phyloP scores from a whole-genome alignment of 2,329 filamentous ascomycete species.

The Cadophora gregata region DNA sequence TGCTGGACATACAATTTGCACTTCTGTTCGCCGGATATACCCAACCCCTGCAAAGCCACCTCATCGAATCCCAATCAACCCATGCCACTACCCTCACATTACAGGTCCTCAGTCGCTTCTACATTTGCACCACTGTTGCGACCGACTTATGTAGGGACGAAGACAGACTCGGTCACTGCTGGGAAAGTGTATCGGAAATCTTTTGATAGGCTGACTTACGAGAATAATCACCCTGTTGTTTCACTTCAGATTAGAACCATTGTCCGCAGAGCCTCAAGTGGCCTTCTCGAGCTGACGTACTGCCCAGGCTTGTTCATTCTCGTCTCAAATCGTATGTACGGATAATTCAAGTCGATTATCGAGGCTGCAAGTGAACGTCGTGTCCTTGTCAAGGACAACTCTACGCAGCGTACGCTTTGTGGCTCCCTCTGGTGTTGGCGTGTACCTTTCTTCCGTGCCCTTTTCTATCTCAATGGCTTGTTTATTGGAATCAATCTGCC shows the following conservation, averaged over 20 bases:
- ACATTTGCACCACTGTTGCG: background rate
- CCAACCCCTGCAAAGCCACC: background rate
- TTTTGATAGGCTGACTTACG: slow-evolving; percentile 10
- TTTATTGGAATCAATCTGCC: background rate
- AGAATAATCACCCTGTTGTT: background rate
- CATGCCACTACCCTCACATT: background rate
- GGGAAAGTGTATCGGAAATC: no score
- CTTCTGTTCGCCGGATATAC: background rate
- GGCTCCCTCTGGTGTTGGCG: no score
- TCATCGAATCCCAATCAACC: background rate
- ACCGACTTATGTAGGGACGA: background rate
- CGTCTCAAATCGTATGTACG: background rate
- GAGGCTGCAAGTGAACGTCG: no score
- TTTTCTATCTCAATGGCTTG: background rate
- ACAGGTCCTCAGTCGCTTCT: background rate
- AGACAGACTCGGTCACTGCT: background rate
- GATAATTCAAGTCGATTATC: no score
- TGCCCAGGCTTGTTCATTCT: background rate
- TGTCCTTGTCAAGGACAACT: no score
- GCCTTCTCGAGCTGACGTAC: background rate
- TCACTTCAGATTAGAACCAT: background rate
- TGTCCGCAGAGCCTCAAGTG: background rate
- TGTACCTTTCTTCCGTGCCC: background rate
- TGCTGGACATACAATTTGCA: background rate
- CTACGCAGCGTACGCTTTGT: no score